These are phyloP conservation scores for Hypsizygus marmoreus DNA, from an alignment of 768 basidiomycete species.

Conservation along the genomic window DNA sequence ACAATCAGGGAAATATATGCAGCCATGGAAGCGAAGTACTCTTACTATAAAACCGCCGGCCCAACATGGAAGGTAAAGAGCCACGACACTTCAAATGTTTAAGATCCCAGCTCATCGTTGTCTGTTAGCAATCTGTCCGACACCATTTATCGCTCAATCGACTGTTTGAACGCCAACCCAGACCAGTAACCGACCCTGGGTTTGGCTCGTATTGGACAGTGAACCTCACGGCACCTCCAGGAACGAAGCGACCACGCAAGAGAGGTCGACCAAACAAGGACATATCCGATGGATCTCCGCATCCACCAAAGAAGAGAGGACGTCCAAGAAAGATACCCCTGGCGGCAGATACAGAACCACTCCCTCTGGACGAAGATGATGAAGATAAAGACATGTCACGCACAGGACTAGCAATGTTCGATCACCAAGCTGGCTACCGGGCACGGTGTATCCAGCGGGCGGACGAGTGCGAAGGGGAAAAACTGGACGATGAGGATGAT, in stretches of 20 bases:
- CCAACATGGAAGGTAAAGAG: slow-evolving; percentile 78
- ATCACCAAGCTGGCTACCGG: background rate
- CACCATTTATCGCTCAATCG: slow-evolving; percentile 84
- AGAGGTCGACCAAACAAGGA: slow-evolving; percentile 66
- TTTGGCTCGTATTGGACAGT: slow-evolving; percentile 92
- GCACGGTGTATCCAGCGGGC: background rate
- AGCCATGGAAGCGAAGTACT: slow-evolving; percentile 84
- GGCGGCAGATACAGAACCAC: slow-evolving; percentile 6
- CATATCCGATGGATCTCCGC: slow-evolving; percentile 19
- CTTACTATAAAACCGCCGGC: slow-evolving; percentile 78
- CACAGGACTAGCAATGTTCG: background rate
- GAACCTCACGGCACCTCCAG: slow-evolving; percentile 82
- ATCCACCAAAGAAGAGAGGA: slow-evolving; percentile 39
- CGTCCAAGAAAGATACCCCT: slow-evolving; percentile 36
- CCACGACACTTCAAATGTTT: slow-evolving; percentile 5
- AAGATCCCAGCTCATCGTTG: slow-evolving; percentile 14
- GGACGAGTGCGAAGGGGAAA: slow-evolving; percentile 10
- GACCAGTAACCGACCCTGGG: slow-evolving; percentile 83
- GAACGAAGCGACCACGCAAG: slow-evolving; percentile 84
- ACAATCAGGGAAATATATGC: slow-evolving; percentile 87
- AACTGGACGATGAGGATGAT: slow-evolving; percentile 20
- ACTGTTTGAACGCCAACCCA: slow-evolving; percentile 78
- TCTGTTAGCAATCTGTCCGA: slow-evolving; percentile 77
- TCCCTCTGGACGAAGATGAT: slow-evolving; percentile 21
- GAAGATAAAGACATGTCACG: slow-evolving; percentile 15